A percentile compares a stretch with the other conserved stretches of the same genome.
These are phyloP conservation scores for Verticillium nubilum DNA, from an alignment of 2,329 filamentous ascomycete genomes.

Conservation along the genomic window DNA sequence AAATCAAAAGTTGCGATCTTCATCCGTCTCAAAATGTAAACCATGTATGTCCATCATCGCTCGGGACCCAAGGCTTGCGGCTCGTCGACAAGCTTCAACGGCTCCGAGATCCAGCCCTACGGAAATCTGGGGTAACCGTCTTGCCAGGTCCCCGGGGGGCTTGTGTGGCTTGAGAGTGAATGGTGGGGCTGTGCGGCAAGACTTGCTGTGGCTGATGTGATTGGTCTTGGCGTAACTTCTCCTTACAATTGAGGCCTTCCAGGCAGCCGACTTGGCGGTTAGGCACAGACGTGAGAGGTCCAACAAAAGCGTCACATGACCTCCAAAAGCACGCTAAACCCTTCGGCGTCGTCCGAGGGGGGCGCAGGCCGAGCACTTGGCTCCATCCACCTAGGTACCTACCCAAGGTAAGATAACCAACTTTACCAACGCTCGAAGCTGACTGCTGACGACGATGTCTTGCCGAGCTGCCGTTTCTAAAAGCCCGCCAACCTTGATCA, in stretches of 20 bases:
- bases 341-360: constrained; percentile 14
- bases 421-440: too few species aligned
- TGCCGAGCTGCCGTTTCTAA: constrained; percentile 7
- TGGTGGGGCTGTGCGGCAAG: background rate
- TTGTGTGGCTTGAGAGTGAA: background rate
- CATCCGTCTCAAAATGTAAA: background rate
- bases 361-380: constrained; percentile 1
- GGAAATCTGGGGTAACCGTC: constrained; percentile 12
- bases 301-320: background rate
- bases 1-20: background rate
- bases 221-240: background rate
- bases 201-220: constrained; percentile 5
- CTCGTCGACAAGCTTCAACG: constrained; percentile 8
- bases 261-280: background rate
- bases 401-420: too few species aligned
- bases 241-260: background rate
- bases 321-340: constrained; percentile 6
- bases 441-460: constrained; percentile 10
- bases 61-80: background rate
- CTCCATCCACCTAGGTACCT: background rate
- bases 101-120: constrained; percentile 11
- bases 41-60: background rate
- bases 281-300: background rate
- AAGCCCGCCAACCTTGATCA: background rate
- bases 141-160: background rate